Evolutionary conservation across 805 yeast genomes (phyloP).

Genomic region (Myxozyma mucilagina): DNA sequence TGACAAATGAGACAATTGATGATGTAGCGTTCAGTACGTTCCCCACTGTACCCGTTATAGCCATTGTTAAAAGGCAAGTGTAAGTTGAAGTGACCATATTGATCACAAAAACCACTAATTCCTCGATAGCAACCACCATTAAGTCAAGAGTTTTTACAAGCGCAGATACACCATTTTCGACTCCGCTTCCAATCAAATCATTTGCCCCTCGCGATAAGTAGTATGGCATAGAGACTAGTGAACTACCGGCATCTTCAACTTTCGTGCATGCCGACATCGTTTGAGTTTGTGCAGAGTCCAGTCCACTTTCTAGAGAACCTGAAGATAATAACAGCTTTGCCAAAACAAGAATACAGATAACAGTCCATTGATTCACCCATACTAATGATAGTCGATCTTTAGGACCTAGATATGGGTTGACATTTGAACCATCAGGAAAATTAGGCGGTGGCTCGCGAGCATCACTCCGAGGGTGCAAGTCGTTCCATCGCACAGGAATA

Average conservation of each 20-base stretch:
- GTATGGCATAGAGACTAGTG: conserved; percentile 52
- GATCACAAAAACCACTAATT: conserved; percentile 60
- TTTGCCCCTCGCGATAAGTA: conserved; percentile 59
- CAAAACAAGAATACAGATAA: conserved; percentile 55
- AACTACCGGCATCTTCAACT: conserved; percentile 44
- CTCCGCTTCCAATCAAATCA: conserved; percentile 48
- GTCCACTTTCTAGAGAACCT: conserved; percentile 46
- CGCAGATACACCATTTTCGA: conserved; percentile 53
- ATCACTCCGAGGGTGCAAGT: conserved; percentile 26
- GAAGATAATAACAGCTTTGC: conserved; percentile 63
- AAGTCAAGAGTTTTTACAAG: conserved; percentile 48
- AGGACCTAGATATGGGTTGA: conserved; percentile 37
- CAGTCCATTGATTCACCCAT: conserved; percentile 59
- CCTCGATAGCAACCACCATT: conserved; percentile 58
- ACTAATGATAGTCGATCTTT: conserved; percentile 41
- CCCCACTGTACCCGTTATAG: conserved; percentile 69
- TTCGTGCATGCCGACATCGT: conserved; percentile 50
- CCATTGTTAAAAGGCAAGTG: conserved; percentile 74
- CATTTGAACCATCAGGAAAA: conserved; percentile 21
- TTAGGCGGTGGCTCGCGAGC: conserved; percentile 17
- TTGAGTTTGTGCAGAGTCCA: conserved; percentile 45
- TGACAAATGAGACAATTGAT: conserved; percentile 58
- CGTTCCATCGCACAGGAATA: conserved; percentile 21
- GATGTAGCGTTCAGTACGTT: conserved; percentile 75
- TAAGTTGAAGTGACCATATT: conserved; percentile 83